Conservation (phyloP, 306 rosid species). For the Prinsepia uniflora region DNA sequence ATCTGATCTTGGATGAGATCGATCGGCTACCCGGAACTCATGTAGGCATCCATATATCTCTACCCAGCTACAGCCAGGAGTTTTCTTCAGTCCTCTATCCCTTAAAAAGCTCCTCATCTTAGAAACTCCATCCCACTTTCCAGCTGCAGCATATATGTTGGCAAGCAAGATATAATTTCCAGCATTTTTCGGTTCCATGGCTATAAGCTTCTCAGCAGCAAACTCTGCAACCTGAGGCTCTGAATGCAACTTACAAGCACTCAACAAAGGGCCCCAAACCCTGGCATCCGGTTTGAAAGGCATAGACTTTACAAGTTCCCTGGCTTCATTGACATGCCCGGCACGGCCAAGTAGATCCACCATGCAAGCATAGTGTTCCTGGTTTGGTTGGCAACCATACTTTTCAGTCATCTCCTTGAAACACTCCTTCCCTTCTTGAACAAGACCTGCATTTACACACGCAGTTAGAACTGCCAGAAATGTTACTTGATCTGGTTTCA, state of each 20-base stretch:
- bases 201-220: conserved; percentile 71
- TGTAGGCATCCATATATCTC: conserved; percentile 55
- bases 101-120: conserved; percentile 65
- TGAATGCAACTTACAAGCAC: conserved; percentile 64
- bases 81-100: conserved; percentile 63
- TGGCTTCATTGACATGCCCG: conserved; percentile 59
- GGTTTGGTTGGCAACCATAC: conserved; percentile 52
- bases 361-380: conserved; percentile 73
- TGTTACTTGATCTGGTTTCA: conserved; percentile 63
- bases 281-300: conserved; percentile 60
- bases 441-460: conserved; percentile 73
- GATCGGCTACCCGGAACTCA: conserved; percentile 73
- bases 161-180: conserved; percentile 73
- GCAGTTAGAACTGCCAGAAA: conserved; percentile 65
- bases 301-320: conserved; percentile 46
- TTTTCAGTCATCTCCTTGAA: conserved; percentile 62
- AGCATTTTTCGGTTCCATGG: conserved; percentile 67
- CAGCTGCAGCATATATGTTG: conserved; percentile 78
- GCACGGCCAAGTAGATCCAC: conserved; percentile 75
- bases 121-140: conserved; percentile 71
- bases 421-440: conserved; percentile 44
- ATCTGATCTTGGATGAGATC: conserved; percentile 51
- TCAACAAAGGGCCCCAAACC: conserved; percentile 72
- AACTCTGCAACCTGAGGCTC: conserved; percentile 51
- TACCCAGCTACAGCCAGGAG: conserved; percentile 72